These are phyloP conservation scores for Pezicula radicicola DNA, from an alignment of 2,329 filamentous ascomycete species.

Conservation along the genomic window DNA sequence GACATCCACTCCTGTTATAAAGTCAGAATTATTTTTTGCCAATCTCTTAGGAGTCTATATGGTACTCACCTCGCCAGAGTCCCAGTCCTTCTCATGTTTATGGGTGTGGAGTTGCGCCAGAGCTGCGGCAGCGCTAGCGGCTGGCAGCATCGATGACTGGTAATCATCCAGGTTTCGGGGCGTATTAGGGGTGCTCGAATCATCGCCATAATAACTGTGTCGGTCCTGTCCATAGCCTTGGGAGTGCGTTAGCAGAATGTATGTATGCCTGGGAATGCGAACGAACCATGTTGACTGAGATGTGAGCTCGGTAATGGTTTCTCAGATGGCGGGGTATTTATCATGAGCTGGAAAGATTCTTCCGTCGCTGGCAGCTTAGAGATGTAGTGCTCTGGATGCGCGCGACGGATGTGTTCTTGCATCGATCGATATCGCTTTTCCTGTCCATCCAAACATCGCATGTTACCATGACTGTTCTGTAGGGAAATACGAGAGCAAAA, in stretches of 20 bases:
- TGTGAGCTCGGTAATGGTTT: slow-evolving; percentile 24
- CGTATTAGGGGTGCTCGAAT: slow-evolving; percentile 63
- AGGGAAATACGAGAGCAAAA: slow-evolving; percentile 11
- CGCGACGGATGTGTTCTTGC: slow-evolving; percentile 98
- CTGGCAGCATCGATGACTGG: slow-evolving; percentile 57
- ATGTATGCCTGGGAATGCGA: slow-evolving; percentile 7
- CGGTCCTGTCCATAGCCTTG: slow-evolving; percentile 58
- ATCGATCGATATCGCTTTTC: slow-evolving; percentile 97
- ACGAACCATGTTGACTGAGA: slow-evolving; percentile 24
- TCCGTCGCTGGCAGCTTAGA: slow-evolving; percentile 96
- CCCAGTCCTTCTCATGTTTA: slow-evolving; percentile 73
- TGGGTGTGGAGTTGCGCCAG: slow-evolving; percentile 82
- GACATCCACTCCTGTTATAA: slow-evolving; percentile 64
- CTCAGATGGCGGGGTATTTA: slow-evolving; percentile 74
- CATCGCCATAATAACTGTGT: slow-evolving; percentile 66
- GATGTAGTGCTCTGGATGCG: slow-evolving; percentile 96
- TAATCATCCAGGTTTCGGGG: slow-evolving; percentile 69
- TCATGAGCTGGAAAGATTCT: slow-evolving; percentile 96
- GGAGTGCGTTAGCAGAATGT: slow-evolving; percentile 19
- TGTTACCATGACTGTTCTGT: slow-evolving; percentile 30
- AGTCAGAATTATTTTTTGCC: slow-evolving; percentile 8
- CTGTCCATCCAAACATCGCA: slow-evolving; percentile 43
- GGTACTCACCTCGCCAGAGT: slow-evolving; percentile 68
- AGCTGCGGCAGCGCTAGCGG: slow-evolving; percentile 78
- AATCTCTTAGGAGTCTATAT: not conserved